These are phyloP conservation scores for Dendrocalamus sinicus DNA, from an alignment of 176 grass and related monocot genomes.

Conservation along the genomic window DNA sequence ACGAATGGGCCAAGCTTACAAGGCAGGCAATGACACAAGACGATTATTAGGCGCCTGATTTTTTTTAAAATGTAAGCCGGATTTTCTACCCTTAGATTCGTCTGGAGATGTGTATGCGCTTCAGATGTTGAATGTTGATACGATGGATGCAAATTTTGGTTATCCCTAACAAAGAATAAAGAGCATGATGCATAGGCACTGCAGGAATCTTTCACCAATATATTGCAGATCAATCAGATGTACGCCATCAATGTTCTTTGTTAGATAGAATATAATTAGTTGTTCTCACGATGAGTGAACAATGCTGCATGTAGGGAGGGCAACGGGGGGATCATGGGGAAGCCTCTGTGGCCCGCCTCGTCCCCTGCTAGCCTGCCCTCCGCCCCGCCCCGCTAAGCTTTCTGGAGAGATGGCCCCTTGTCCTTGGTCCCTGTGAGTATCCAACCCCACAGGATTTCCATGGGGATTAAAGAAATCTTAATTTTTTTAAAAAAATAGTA, in stretches of 20 bases:
- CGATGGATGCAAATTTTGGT: background rate
- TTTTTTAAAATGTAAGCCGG: background rate
- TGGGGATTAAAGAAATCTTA: no score
- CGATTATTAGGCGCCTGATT: no score
- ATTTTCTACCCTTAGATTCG: background rate
- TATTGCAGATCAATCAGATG: background rate
- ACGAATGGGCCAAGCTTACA: background rate
- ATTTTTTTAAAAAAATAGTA: no score
- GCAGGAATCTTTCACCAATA: background rate
- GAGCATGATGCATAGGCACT: background rate
- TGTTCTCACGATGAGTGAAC: background rate
- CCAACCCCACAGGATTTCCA: no score
- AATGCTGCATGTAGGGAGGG: background rate
- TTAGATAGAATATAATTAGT: background rate
- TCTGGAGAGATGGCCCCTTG: no score
- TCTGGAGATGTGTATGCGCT: background rate
- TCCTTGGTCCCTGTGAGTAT: no score
- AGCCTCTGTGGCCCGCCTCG: no score
- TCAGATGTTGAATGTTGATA: background rate
- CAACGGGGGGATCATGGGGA: no score
- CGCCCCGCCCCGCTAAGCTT: no score
- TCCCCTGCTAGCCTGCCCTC: no score
- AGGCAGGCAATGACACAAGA: no score
- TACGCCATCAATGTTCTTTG: background rate
- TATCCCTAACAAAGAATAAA: background rate